phyloP scores from a whole-genome alignment of 2,329 filamentous ascomycete species.

The Fusarium sambucinum region DNA sequence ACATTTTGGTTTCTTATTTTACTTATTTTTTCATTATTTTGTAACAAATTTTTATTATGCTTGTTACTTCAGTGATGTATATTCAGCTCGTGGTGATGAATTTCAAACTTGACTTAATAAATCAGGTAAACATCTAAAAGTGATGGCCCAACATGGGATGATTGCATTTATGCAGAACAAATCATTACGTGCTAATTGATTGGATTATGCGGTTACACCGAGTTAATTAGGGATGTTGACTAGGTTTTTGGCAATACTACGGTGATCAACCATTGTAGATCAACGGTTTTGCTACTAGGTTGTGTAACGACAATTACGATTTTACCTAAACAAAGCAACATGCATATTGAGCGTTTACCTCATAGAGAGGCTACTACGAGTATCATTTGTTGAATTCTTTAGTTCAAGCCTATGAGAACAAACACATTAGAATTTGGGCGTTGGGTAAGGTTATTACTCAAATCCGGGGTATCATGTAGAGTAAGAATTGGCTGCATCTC shows the following conservation, averaged over 20 bases:
- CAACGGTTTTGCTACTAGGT: not conserved
- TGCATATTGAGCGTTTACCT: not conserved
- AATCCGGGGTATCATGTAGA: slow-evolving; percentile 38
- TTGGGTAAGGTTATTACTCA: slow-evolving; percentile 33
- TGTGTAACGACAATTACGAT: not conserved
- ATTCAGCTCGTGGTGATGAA: not conserved
- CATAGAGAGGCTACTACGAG: not conserved
- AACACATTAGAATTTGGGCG: not conserved
- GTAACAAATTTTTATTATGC: no score
- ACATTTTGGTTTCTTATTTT: not conserved
- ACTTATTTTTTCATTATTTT: not conserved
- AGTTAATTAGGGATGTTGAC: not conserved
- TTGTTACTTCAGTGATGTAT: no score
- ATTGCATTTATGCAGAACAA: no score
- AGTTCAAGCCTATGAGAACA: not conserved
- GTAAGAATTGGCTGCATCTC: slow-evolving; percentile 19
- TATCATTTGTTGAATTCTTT: not conserved
- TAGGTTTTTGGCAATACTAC: not conserved
- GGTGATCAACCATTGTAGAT: not conserved
- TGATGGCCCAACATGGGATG: not conserved
- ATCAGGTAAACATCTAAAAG: not conserved
- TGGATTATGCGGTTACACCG: not conserved
- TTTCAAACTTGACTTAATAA: not conserved
- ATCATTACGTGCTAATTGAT: not conserved
- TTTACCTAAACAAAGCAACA: not conserved